Percentiles rank a stretch among this genome's conserved stretches.
Evolutionary conservation across 225 moss, liverwort and hornwort genomes (phyloP).

Genomic region (Physcomitrium patens): DNA sequence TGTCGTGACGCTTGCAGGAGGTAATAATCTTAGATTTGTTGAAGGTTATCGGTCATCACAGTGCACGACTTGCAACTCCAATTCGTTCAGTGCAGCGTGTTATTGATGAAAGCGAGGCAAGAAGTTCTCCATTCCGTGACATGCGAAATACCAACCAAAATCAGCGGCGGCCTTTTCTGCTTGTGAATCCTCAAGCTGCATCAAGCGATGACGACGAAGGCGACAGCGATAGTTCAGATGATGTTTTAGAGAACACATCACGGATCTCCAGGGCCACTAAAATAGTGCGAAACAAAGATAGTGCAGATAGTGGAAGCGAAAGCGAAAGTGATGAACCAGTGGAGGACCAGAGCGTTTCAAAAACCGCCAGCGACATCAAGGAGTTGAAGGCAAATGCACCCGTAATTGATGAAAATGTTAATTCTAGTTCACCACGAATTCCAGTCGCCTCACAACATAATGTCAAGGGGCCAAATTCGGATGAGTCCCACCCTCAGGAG

Average conservation of each 20-base stretch:
- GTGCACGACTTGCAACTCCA: conserved; percentile 96
- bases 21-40: conserved; percentile 85
- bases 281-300: conserved; percentile 24
- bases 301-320: conserved; percentile 12
- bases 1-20: conserved; percentile 62
- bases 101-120: conserved; percentile 84
- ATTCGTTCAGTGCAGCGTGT: conserved; percentile 96
- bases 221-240: conserved; percentile 30
- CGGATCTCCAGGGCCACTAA: conserved; percentile 39
- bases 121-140: conserved; percentile 55
- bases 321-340: conserved; percentile 20
- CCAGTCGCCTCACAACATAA: conserved; percentile 16
- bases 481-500: conserved; percentile 7
- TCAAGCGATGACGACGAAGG: conserved; percentile 32
- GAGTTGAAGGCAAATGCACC: conserved; percentile 34
- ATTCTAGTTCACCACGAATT: background rate
- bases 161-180: conserved; percentile 62
- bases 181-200: conserved; percentile 58
- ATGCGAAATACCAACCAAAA: conserved; percentile 50
- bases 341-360: conserved; percentile 33
- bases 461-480: conserved; percentile 16
- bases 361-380: conserved; percentile 15
- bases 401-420: conserved; percentile 22
- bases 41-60: conserved; percentile 90
- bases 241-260: conserved; percentile 38